phyloP scores from a whole-genome alignment of 1,284 basidiomycete genomes.

The Naganishia sp. region DNA sequence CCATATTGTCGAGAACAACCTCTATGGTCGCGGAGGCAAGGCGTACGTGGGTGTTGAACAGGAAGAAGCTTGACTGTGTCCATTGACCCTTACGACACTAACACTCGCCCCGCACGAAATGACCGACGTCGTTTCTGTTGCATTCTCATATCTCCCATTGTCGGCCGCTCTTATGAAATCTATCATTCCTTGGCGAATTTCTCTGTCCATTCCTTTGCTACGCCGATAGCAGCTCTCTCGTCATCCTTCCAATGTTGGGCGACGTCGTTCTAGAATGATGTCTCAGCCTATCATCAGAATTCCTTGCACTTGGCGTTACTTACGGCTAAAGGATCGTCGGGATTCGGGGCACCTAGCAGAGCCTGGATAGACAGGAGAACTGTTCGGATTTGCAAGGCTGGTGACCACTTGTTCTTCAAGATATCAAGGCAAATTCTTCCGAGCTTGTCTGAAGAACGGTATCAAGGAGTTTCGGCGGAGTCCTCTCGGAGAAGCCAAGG shows the following conservation, averaged over 20 bases:
- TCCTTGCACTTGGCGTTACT: slow-evolving; percentile 20
- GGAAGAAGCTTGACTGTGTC: too few species aligned
- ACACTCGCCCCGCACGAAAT: not conserved
- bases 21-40: not conserved
- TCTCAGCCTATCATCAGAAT: not conserved
- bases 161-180: not conserved
- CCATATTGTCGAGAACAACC: not conserved
- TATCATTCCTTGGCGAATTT: slow-evolving; percentile 63
- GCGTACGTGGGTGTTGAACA: too few species aligned
- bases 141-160: too few species aligned
- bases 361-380: slow-evolving; percentile 96
- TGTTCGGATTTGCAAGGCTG: slow-evolving; percentile 95
- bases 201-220: slow-evolving; percentile 89
- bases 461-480: not conserved
- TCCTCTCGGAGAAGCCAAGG: not conserved
- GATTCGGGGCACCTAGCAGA: slow-evolving; percentile 91
- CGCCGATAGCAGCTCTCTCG: slow-evolving; percentile 84
- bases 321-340: slow-evolving; percentile 92
- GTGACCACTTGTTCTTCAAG: slow-evolving; percentile 99
- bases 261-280: slow-evolving; percentile 59
- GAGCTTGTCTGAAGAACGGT: slow-evolving; percentile 73
- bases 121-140: too few species aligned
- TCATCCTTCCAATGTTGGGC: slow-evolving; percentile 99
- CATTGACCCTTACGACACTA: not conserved
- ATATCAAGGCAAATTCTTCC: slow-evolving; percentile 98